Conservation (phyloP, 2,329 filamentous ascomycete species). For the Coniochaeta ligniaria region DNA sequence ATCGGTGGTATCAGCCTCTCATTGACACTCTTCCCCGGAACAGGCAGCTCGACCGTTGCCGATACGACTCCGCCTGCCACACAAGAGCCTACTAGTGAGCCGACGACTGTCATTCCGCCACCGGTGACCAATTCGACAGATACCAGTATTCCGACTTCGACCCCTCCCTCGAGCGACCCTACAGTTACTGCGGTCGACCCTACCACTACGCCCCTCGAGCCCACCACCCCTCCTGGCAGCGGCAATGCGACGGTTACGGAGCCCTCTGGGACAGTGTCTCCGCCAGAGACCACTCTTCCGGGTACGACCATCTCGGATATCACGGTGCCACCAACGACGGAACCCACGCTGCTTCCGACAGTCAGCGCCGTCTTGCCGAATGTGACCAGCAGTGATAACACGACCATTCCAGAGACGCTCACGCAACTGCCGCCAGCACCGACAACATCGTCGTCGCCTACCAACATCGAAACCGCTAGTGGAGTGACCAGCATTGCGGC, state of each 20-base stretch:
- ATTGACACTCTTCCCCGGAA: not conserved
- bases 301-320: not conserved
- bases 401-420: slow-evolving; percentile 10
- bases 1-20: not conserved
- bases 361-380: slow-evolving; percentile 1
- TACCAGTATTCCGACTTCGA: not conserved
- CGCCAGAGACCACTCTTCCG: not conserved
- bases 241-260: slow-evolving; percentile 7
- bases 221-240: not conserved
- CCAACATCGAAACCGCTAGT: not conserved
- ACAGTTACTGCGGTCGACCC: not conserved
- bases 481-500: not conserved
- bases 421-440: not conserved
- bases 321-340: not conserved
- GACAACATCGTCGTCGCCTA: not conserved
- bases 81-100: not conserved
- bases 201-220: not conserved
- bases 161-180: not conserved
- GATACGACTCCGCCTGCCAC: not conserved
- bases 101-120: not conserved
- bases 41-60: not conserved
- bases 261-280: not conserved
- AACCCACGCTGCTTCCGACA: not conserved
- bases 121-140: not conserved
- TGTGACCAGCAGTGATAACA: slow-evolving; percentile 16